Evolutionary conservation across 2,329 filamentous ascomycete species (phyloP).

Genomic region (Ophiostoma angusticollis): DNA sequence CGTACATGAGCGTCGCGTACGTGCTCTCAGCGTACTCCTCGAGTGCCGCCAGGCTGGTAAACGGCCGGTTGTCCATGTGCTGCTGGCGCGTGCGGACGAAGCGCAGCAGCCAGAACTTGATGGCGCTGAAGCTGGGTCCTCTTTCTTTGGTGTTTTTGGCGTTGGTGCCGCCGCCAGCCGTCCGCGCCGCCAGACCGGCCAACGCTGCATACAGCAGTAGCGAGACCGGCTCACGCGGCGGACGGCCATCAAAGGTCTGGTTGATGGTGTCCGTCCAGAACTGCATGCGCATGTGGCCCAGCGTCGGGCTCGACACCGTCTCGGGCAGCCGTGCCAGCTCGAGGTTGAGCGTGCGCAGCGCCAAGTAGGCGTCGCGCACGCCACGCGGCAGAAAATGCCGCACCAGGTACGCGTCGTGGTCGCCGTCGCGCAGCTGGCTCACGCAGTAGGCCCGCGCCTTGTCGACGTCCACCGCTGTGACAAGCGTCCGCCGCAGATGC

Average conservation of each 20-base stretch:
- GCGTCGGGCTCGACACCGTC: conserved; percentile 72
- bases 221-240: conserved; percentile 84
- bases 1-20: conserved; percentile 83
- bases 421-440: conserved; percentile 47
- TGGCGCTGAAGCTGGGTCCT: conserved; percentile 31
- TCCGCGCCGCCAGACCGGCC: conserved; percentile 39
- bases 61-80: conserved; percentile 73
- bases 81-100: conserved; percentile 72
- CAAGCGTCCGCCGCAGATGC: conserved; percentile 30
- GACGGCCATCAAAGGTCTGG: conserved; percentile 57
- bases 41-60: conserved; percentile 55
- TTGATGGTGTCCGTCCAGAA: conserved; percentile 86
- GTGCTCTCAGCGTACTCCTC: conserved; percentile 91
- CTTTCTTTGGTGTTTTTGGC: no score
- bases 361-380: conserved; percentile 72
- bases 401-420: conserved; percentile 78
- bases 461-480: conserved; percentile 38
- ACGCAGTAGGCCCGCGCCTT: conserved; percentile 42
- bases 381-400: conserved; percentile 69
- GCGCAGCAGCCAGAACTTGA: conserved; percentile 63
- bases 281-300: conserved; percentile 80
- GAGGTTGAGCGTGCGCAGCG: conserved; percentile 83
- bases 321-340: conserved; percentile 85
- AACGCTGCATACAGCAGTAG: conserved; percentile 67
- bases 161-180: conserved; percentile 21